Conservation (phyloP, 2,329 filamentous ascomycete genomes). For the Didymella pomorum region DNA sequence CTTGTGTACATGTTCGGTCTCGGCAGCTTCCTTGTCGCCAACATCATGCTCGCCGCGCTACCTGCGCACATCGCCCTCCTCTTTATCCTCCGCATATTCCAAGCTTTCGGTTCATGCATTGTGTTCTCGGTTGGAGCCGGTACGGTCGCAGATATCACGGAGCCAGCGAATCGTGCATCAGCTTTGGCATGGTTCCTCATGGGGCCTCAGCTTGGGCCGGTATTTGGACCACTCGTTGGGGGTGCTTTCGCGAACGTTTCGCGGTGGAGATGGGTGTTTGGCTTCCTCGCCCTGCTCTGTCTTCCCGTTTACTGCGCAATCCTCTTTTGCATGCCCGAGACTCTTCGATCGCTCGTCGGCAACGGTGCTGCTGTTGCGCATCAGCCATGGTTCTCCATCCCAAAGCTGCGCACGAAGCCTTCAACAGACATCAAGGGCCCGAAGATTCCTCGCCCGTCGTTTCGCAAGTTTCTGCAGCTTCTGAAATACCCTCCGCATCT, state of each 20-base stretch:
- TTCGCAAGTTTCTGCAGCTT: conserved; percentile 34
- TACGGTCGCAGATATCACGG: conserved; percentile 54
- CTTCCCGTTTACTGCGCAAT: conserved; percentile 42
- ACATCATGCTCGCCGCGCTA: conserved; percentile 51
- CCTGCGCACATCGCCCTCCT: conserved; percentile 52
- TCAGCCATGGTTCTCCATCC: conserved; percentile 39
- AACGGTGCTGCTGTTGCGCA: conserved; percentile 49
- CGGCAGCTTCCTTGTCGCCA: conserved; percentile 51
- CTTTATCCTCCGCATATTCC: conserved; percentile 53
- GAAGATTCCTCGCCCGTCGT: conserved; percentile 34
- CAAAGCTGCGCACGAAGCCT: conserved; percentile 36
- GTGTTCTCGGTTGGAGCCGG: conserved; percentile 56
- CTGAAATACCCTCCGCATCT: conserved; percentile 41
- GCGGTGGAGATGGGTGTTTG: conserved; percentile 58
- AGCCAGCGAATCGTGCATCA: conserved; percentile 51
- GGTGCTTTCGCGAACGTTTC: conserved; percentile 49
- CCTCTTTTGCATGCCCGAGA: conserved; percentile 56
- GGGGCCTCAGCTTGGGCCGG: conserved; percentile 56
- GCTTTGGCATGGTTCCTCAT: conserved; percentile 55
- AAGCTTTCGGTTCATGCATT: conserved; percentile 55
- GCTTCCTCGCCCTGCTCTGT: conserved; percentile 45
- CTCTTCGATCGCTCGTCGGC: conserved; percentile 56
- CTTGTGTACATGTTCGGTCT: conserved; percentile 54
- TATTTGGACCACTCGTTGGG: conserved; percentile 56
- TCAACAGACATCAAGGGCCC: conserved; percentile 28